These are phyloP conservation scores for Lactarius deliciosus DNA, from an alignment of 768 basidiomycete genomes.

Conservation along the genomic window DNA sequence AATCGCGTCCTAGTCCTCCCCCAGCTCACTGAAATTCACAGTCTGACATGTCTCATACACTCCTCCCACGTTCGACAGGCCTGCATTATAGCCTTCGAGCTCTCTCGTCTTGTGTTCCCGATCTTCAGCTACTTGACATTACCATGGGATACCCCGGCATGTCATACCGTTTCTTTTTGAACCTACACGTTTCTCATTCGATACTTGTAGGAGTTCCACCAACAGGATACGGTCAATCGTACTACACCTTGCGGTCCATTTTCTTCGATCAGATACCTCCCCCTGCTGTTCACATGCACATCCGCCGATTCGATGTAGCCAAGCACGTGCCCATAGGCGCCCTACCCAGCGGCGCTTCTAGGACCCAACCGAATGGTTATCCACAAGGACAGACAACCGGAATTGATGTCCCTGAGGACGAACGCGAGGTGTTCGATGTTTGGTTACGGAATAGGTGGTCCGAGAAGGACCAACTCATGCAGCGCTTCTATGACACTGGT, in stretches of 20 bases:
- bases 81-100: conserved; percentile 82
- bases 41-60: conserved; percentile 76
- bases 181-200: conserved; percentile 13
- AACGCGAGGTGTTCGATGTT: conserved; percentile 58
- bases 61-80: conserved; percentile 92
- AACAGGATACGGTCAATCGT: conserved; percentile 79
- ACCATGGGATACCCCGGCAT: conserved; percentile 90
- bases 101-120: conserved; percentile 72
- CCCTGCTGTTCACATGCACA: conserved; percentile 82
- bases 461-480: conserved; percentile 80
- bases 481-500: conserved; percentile 57
- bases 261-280: conserved; percentile 81
- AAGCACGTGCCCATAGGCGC: conserved; percentile 69
- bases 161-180: conserved; percentile 17
- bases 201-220: conserved; percentile 63
- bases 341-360: conserved; percentile 42
- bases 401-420: conserved; percentile 36
- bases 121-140: conserved; percentile 82
- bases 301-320: conserved; percentile 73
- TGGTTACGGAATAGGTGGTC: conserved; percentile 85
- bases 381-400: conserved; percentile 36
- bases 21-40: conserved; percentile 35
- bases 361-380: conserved; percentile 35
- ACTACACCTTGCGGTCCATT: conserved; percentile 87
- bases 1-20: background rate